Evolutionary conservation across 352 stramenopile species (phyloP), one percentile per base, ranked within the genome.

Genomic region (Saprolegnia diclina): DNA sequence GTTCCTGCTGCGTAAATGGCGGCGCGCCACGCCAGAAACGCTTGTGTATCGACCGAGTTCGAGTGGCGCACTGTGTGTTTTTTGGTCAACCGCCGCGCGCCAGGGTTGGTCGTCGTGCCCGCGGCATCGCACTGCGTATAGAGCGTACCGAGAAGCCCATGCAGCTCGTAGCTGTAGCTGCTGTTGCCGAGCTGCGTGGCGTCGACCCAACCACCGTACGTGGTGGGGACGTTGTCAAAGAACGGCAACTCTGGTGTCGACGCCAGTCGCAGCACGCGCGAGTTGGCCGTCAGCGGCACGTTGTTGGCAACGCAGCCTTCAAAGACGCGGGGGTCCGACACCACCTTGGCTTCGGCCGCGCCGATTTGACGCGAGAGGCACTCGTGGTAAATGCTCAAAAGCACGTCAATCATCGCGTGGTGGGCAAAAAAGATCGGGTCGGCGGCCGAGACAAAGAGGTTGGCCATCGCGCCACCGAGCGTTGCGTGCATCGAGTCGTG

Each of bases 81-180:
- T 22, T 0, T n/a, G 5, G 5, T 71, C 44, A 65, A 45, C 5
- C 32, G 54, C 21, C 56, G 35, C 21, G 24, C 56, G 32, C 4
- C 22, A 2, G 5, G 2, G 10, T n/a, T 19, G 35, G 13, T 42
- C 29, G 7, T 66, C 56, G 14, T 44, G 11, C 56, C 56, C 16
- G 56, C 54, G 14, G 52, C 44, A 19, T 83, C 72, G 29, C 79
- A 86, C 18, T 78, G 57, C 7, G 45, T 74, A 63, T 79, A 86
- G 74, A 84, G 76, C 19, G 29, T 70, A 0, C 76, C 76, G 10
- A 87, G 52, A 35, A 79, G 75, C 3, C 76, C 74, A 26, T 71
- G 82, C 44, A 88, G 64, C 14, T 85, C 77, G 67, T 83, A 88
- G 63, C 77, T 74, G 76, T 88, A 88, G 74, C 80, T 86, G 66